Conservation (phyloP, 306 rosid species). For the Rosa chinensis region DNA sequence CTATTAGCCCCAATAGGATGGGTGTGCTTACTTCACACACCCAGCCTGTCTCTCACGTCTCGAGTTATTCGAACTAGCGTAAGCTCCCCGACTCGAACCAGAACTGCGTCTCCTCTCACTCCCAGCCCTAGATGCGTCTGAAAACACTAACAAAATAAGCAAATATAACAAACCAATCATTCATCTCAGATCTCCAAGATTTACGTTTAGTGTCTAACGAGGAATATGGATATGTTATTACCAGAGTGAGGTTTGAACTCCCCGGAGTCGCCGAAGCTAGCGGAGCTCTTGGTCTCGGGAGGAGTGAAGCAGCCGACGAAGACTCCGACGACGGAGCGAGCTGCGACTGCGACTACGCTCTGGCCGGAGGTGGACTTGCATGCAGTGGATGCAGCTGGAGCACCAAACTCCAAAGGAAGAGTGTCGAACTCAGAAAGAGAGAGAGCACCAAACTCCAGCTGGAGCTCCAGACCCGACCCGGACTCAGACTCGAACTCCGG, state of each 20-base stretch:
- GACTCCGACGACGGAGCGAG: conserved; percentile 55
- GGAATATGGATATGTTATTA: conserved; percentile 13
- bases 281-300: conserved; percentile 52
- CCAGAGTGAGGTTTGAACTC: conserved; percentile 55
- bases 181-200: neutral
- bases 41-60: conserved; percentile 53
- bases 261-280: conserved; percentile 39
- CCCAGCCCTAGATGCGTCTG: conserved; percentile 45
- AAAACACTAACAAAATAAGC: conserved; percentile 39
- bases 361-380: conserved; percentile 24
- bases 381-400: conserved; percentile 30
- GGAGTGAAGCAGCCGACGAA: conserved; percentile 71
- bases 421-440: too few relatives aligned
- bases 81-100: conserved; percentile 40
- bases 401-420: too few relatives aligned
- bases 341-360: conserved; percentile 42
- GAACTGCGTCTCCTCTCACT: conserved; percentile 49
- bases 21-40: conserved; percentile 30
- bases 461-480: too few relatives aligned
- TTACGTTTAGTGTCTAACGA: neutral
- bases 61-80: conserved; percentile 33
- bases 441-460: too few relatives aligned
- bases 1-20: too few relatives aligned
- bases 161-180: conserved; percentile 13
- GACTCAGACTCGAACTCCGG: too few relatives aligned